phyloP scores from a whole-genome alignment of 1,139 yeast genomes.

The Debaryomycetaceae sp. region DNA sequence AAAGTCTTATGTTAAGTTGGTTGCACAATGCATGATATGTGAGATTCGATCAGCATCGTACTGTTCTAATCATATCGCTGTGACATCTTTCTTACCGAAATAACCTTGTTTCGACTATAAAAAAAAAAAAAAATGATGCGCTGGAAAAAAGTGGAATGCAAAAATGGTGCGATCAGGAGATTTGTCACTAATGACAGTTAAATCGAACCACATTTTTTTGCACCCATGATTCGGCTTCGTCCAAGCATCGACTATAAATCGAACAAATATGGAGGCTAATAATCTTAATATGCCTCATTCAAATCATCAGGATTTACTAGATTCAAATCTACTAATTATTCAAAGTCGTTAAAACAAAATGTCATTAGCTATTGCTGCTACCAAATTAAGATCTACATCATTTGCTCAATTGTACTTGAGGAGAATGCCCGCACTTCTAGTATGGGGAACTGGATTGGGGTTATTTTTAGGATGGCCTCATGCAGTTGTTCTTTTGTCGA shows the following conservation, averaged over 20 bases:
- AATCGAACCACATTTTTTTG: constrained; percentile 3
- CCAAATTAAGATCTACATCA: constrained; percentile 12
- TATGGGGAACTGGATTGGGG: constrained; percentile 32
- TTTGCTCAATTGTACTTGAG: constrained; percentile 22
- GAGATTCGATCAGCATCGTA: too few species aligned
- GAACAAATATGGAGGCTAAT: too few species aligned
- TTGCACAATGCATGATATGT: too few species aligned
- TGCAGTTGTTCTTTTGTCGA: constrained; percentile 20
- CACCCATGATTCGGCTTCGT: neutral
- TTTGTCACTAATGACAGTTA: neutral
- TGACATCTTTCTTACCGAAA: too few species aligned
- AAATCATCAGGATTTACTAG: too few species aligned
- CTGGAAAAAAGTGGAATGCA: neutral
- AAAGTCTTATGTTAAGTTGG: too few species aligned
- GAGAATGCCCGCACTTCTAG: constrained; percentile 31
- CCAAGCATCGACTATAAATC: neutral
- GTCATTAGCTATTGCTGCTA: neutral
- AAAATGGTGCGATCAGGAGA: constrained; percentile 1
- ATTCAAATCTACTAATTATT: too few species aligned
- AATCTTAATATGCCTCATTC: too few species aligned
- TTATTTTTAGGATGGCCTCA: constrained; percentile 41
- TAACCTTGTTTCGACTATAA: neutral
- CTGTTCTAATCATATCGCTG: too few species aligned
- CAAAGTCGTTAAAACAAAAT: too few species aligned
- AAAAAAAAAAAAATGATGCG: neutral